phyloP scores from a whole-genome alignment of 164 flowering plant species.

The Saururus chinensis region DNA sequence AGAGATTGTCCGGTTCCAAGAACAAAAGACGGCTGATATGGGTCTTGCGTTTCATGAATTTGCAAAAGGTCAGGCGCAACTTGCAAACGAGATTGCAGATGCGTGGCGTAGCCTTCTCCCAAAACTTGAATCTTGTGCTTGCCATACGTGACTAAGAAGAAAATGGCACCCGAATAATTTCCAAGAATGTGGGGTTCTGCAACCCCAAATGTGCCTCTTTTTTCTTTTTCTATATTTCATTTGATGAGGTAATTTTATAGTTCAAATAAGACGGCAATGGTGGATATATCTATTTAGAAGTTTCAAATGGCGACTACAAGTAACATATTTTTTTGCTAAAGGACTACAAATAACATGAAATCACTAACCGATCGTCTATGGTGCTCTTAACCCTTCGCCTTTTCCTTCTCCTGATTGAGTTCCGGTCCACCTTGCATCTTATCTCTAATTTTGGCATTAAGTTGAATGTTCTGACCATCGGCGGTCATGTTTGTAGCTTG shows the following conservation, averaged over 20 bases:
- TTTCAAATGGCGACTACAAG: no score
- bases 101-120: slow-evolving; percentile 90
- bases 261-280: not conserved
- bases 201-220: not conserved
- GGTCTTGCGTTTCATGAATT: slow-evolving; percentile 87
- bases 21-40: slow-evolving; percentile 74
- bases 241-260: not conserved
- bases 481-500: no score
- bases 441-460: no score
- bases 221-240: not conserved
- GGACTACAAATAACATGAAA: no score
- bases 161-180: not conserved
- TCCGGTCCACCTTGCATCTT: no score
- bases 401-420: no score
- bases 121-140: slow-evolving; percentile 48
- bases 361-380: no score
- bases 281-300: no score
- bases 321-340: no score
- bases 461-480: no score
- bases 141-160: not conserved
- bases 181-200: not conserved
- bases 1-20: slow-evolving; percentile 80
- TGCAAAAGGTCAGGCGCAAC: slow-evolving; percentile 69
- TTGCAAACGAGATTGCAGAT: slow-evolving; percentile 73
- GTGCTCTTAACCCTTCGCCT: no score